A percentile compares a stretch with the other conserved stretches of the same genome.
These are phyloP conservation scores for Dendrocalamus latiflorus DNA, from an alignment of 202 grass and related monocot genomes.

Conservation along the genomic window DNA sequence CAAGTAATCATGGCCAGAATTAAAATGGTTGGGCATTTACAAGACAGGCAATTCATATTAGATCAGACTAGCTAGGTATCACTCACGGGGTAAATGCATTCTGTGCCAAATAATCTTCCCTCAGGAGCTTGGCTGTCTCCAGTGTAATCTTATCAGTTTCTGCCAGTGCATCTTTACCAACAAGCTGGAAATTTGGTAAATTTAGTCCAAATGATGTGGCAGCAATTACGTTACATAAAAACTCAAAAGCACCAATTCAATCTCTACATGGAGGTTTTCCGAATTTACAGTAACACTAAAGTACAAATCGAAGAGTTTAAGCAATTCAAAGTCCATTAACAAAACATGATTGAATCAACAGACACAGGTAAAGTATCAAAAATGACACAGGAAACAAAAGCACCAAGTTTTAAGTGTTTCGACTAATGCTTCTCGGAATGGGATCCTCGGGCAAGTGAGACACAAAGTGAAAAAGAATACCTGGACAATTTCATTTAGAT, in stretches of 20 bases:
- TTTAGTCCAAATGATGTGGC: slow-evolving; percentile 1
- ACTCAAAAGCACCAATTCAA: not conserved
- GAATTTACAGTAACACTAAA: not conserved
- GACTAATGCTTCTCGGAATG: no score
- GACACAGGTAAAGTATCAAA: not conserved
- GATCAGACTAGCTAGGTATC: not conserved
- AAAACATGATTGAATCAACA: not conserved
- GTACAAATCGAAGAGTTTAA: not conserved
- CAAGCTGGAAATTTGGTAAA: slow-evolving; percentile 50
- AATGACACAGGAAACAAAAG: no score
- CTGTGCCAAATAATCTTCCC: slow-evolving; percentile 83
- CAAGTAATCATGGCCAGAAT: slow-evolving; percentile 9
- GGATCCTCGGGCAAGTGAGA: no score
- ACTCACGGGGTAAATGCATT: slow-evolving; percentile 87
- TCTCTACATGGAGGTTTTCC: not conserved
- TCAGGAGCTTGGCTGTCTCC: slow-evolving; percentile 79
- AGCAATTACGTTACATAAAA: not conserved
- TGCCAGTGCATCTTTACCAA: slow-evolving; percentile 86
- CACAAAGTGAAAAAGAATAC: no score
- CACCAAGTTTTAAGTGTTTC: no score
- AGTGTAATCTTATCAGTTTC: slow-evolving; percentile 71
- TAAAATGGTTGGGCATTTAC: slow-evolving; percentile 12
- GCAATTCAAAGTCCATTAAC: not conserved
- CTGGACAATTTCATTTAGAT: slow-evolving; percentile 92
- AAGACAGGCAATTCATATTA: not conserved